These are phyloP conservation scores for Pseudozyma sp. DNA, from an alignment of 1,284 basidiomycete genomes.

Conservation along the genomic window DNA sequence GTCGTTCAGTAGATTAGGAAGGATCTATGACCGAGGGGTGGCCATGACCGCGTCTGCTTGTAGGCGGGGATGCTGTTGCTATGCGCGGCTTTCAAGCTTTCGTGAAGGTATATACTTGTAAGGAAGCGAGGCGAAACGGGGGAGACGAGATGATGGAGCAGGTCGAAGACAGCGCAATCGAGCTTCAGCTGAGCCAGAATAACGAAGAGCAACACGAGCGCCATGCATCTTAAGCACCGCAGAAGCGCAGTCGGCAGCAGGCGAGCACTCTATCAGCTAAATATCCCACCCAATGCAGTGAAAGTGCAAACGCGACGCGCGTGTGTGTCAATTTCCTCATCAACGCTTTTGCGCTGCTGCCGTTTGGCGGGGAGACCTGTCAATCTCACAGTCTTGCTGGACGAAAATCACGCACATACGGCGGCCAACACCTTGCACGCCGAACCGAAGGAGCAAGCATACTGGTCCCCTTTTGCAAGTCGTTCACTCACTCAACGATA, in stretches of 20 bases:
- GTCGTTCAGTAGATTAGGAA: not conserved
- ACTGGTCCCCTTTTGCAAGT: too few species aligned
- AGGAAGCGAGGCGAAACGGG: not conserved
- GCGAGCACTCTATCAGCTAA: too few species aligned
- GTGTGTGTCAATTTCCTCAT: constrained; percentile 2
- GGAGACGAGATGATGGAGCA: constrained; percentile 3
- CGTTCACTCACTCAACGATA: too few species aligned
- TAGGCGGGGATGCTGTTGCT: not conserved
- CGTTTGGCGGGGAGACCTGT: too few species aligned
- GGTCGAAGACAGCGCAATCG: constrained; percentile 12
- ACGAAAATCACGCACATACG: too few species aligned
- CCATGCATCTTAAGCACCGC: not conserved
- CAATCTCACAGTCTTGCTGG: too few species aligned
- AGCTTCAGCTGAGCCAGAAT: not conserved
- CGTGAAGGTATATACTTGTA: too few species aligned
- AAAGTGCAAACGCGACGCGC: constrained; percentile 37
- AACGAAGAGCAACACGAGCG: constrained; percentile 16
- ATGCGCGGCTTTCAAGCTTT: too few species aligned
- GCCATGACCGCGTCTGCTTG: constrained; percentile 9
- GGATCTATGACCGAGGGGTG: constrained; percentile 8
- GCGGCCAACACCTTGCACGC: too few species aligned
- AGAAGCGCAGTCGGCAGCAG: too few species aligned
- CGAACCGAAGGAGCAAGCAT: too few species aligned
- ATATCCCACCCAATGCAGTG: not conserved
- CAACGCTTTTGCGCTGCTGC: not conserved